Evolutionary conservation across 140 eudicot species (phyloP), one percentile per base, ranked within the genome.

Genomic region (Ambrosia hybrid): DNA sequence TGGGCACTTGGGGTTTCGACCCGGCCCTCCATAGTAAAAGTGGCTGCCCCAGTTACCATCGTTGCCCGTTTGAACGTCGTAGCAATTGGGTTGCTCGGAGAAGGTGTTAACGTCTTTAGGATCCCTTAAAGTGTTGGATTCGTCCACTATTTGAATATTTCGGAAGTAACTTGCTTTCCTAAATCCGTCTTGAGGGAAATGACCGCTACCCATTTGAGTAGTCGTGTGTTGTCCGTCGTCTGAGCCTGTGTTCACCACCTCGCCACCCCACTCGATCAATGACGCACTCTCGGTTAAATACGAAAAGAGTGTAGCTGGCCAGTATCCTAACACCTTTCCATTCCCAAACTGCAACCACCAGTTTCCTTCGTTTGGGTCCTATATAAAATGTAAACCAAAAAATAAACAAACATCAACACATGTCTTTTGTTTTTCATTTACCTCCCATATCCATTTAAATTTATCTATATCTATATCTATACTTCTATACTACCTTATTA

Each of bases 151-250:
- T 66, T 92, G 87, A 12, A 92, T 85, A 70, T 89, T 85, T 55
- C 85, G 83, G 61, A 87, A 74, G 51, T 79, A 86, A 76, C 85
- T 68, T 12, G 85, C 75, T 41, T 66, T 87, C 0, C 86, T 79
- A 52, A 85, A 92, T 1, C 95, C 96, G 80, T 92, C 91, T 9
- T 76, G 84, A 3, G 96, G 91, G 60, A 92, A 92, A 71, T 85
- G 95, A 38, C 98, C 98, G 33, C 98, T 92, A 12, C 98, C 98
- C 96, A 91, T 91, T 74, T 91, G 91, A 5, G 96, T 88, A 6
- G 97, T 84, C 6, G 96, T 88, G 81, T 91, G 98, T 38, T 81
- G 88, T 26, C 98, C 98, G 56, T 89, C 92, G 46, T 41, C 7
- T 7, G 90, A 79, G 57, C 75, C 87, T 8, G 90, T 78, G 87